Evolutionary conservation across 2,329 filamentous ascomycete species (phyloP).

Genomic region (Fusarium keratoplasticum): DNA sequence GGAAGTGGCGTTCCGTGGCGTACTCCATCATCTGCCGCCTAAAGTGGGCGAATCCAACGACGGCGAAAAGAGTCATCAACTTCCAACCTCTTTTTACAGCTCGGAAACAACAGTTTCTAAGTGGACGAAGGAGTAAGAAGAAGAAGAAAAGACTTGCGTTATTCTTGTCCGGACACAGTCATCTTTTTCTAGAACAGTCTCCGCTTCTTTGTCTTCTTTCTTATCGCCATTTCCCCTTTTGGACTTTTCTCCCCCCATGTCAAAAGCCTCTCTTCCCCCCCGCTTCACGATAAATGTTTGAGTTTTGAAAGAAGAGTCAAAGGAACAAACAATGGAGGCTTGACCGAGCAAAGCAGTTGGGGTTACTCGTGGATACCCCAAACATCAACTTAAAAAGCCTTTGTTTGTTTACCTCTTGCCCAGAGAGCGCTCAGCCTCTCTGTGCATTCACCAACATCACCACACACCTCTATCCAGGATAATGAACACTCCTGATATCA

Average conservation of each 20-base stretch:
- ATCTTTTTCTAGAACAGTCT: background rate
- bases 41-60: constrained; percentile 24
- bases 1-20: constrained; percentile 4
- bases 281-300: constrained; percentile 19
- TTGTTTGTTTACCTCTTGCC: constrained; percentile 20
- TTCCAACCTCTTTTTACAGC: background rate
- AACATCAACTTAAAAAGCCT: constrained; percentile 5
- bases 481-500: constrained; percentile 34
- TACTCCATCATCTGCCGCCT: constrained; percentile 21
- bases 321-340: constrained; percentile 25
- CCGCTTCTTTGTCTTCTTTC: background rate
- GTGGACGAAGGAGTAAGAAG: background rate
- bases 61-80: constrained; percentile 37
- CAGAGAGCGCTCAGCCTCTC: background rate
- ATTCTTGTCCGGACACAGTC: background rate
- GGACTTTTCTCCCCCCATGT: background rate
- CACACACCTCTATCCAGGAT: constrained; percentile 11
- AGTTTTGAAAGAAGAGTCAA: constrained; percentile 25
- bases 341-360: constrained; percentile 10
- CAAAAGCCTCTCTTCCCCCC: background rate
- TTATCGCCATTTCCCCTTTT: background rate
- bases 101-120: background rate
- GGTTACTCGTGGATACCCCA: constrained; percentile 10
- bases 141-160: background rate
- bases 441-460: background rate